These are phyloP conservation scores for Lithospermum erythrorhizon DNA, from an alignment of 257 asterid species.

Conservation along the genomic window DNA sequence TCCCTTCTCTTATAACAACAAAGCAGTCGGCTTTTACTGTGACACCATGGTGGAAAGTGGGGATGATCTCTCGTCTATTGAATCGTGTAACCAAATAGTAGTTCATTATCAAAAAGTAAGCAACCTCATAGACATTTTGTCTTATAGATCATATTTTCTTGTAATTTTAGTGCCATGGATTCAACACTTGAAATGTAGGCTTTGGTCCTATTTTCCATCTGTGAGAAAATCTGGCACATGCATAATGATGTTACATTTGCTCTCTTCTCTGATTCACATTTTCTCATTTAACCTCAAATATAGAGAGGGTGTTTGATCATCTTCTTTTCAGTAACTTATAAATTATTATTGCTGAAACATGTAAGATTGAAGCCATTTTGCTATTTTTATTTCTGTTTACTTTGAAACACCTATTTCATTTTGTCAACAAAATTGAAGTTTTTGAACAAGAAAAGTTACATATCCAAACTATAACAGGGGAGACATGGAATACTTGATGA, in stretches of 20 bases:
- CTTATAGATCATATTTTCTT: not conserved
- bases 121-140: too few species aligned
- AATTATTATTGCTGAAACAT: too few species aligned
- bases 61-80: slow-evolving; percentile 46
- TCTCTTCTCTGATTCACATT: not conserved
- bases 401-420: too few species aligned
- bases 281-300: too few species aligned
- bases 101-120: slow-evolving; percentile 5
- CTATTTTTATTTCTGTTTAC: not conserved
- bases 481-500: too few species aligned
- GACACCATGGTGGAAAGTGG: slow-evolving; percentile 89
- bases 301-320: too few species aligned
- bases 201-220: not conserved
- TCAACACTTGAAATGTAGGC: not conserved
- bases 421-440: too few species aligned
- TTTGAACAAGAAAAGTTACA: too few species aligned
- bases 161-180: not conserved
- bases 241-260: not conserved
- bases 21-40: slow-evolving; percentile 34
- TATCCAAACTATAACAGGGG: too few species aligned
- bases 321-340: too few species aligned
- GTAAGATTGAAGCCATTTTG: too few species aligned
- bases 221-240: not conserved
- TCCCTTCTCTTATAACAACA: slow-evolving; percentile 49
- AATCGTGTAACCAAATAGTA: slow-evolving; percentile 28